Conservation (phyloP, 371 early-diverging fungal genomes). For the Mortierella sp. region DNA sequence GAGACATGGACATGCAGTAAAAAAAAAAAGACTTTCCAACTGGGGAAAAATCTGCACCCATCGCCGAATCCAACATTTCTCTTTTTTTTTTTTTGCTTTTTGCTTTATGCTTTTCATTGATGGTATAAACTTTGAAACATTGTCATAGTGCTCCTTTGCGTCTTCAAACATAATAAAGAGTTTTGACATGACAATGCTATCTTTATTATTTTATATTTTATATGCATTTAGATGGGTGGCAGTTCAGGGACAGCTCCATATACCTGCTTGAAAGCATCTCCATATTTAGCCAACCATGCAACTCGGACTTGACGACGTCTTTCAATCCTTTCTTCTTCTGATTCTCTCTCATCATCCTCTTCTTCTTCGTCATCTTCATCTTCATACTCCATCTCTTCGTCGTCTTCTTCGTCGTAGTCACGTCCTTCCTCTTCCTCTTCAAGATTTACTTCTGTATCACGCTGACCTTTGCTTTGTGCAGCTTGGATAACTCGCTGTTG, state of each 20-base stretch:
- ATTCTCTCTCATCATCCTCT: constrained; percentile 23
- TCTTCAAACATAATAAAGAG: no score
- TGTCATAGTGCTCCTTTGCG: no score
- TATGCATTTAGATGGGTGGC: constrained; percentile 34
- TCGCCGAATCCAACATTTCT: no score
- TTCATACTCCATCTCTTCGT: constrained; percentile 19
- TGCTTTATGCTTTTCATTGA: not conserved
- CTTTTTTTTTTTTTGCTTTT: not conserved
- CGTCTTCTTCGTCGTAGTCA: constrained; percentile 13
- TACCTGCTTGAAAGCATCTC: constrained; percentile 51
- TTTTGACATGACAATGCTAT: no score
- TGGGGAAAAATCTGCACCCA: no score
- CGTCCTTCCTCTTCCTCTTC: constrained; percentile 10
- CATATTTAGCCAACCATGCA: constrained; percentile 52
- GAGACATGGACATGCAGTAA: constrained; percentile 50
- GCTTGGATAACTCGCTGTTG: no score
- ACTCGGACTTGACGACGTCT: constrained; percentile 32
- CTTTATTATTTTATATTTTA: not conserved
- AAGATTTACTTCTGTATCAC: no score
- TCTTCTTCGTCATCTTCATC: constrained; percentile 30
- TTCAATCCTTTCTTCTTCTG: constrained; percentile 43
- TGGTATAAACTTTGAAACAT: not conserved
- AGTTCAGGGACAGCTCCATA: constrained; percentile 45
- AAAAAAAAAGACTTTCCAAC: no score
- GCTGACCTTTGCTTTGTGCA: no score